Percentiles rank a stretch among this genome's conserved stretches.
Evolutionary conservation across 768 basidiomycete species (phyloP).

Genomic region (Tulasnella sp.): DNA sequence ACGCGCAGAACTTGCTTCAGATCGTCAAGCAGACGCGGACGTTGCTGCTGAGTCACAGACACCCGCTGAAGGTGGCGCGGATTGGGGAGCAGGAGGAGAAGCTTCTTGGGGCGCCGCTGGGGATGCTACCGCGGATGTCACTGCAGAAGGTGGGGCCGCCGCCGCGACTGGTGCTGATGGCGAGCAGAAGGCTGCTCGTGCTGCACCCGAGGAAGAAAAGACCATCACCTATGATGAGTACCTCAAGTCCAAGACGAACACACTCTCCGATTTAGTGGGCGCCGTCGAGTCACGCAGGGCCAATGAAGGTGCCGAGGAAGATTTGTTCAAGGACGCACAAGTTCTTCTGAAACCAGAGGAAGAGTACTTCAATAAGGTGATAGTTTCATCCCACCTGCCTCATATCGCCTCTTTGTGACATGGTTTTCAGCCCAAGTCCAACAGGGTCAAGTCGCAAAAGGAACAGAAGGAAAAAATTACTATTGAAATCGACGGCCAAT

Average conservation of each 20-base stretch:
- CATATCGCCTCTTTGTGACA: neutral
- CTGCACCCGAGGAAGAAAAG: constrained; percentile 63
- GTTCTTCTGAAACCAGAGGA: constrained; percentile 47
- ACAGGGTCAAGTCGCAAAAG: constrained; percentile 39
- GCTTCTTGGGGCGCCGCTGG: constrained; percentile 20
- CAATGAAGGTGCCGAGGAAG: constrained; percentile 63
- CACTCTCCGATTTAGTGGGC: constrained; percentile 39
- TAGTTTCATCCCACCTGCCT: constrained; percentile 12
- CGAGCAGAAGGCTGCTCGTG: constrained; percentile 26
- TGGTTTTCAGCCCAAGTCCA: neutral
- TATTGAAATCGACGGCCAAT: constrained; percentile 84
- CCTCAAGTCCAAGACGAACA: constrained; percentile 66
- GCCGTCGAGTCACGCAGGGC: constrained; percentile 73
- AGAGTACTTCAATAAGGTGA: constrained; percentile 79
- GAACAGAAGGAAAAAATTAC: constrained; percentile 84
- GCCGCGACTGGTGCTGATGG: constrained; percentile 25
- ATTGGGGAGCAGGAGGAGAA: constrained; percentile 28
- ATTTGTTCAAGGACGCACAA: constrained; percentile 59
- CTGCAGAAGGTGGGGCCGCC: constrained; percentile 16
- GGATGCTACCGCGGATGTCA: constrained; percentile 22
- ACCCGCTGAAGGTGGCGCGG: constrained; percentile 23
- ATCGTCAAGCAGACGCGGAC: constrained; percentile 62
- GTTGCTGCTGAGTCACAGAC: constrained; percentile 40
- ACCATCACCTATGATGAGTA: constrained; percentile 91
- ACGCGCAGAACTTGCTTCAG: constrained; percentile 65